Base-by-base conservation (phyloP, 1,284 basidiomycete genomes). In the Austroboletus olivaceoglutinosus region DNA sequence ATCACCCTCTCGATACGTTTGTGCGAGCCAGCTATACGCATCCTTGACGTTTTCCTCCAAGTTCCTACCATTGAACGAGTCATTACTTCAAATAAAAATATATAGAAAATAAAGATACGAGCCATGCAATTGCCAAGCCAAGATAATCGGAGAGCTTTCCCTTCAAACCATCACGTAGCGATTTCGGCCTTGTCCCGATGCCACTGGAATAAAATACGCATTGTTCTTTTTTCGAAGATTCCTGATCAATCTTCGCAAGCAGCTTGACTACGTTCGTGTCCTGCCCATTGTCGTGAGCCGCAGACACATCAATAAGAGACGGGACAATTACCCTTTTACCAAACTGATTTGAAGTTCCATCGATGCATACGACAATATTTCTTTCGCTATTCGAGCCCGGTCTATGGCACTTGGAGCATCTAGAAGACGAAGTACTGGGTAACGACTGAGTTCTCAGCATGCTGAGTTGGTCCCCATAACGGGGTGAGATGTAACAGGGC, bases 11-110 rank as follows among this genome's bases (percentile, higher is more conserved):
- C 56, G 39, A 52, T 76, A 76, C 19, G 52, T 60, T 21, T 67
- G 62, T 3, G 73, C 63, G 7, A 76, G 50, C 76, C 75, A 76
- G 3, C 63, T 59, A 57, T 76, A 76, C 0, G 69, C 75, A 29
- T 58, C 53, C 33, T 68, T 69, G 37, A 58, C 54, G 5, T 50
- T 67, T 56, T 57, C 70, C 56, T 64, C 61, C 50, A 60, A 52
- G 25, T 58, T 65, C 63, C 62, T 63, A n/a, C n/a, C n/a, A n/a
- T n/a, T n/a, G n/a, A n/a, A n/a, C n/a, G n/a, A n/a, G n/a, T n/a
- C n/a, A n/a, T n/a, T n/a, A n/a, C n/a, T n/a, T n/a, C n/a, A n/a
- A n/a, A n/a, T n/a, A n/a, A n/a, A n/a, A n/a, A n/a, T n/a, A n/a
- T n/a, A 22, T 2, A 9, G 4, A 38, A 3, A 11, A n/a, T 18